Percentiles rank a stretch among this genome's conserved stretches.
Evolutionary conservation across 2,329 filamentous ascomycete genomes (phyloP).

Genomic region (Alternaria rosae): DNA sequence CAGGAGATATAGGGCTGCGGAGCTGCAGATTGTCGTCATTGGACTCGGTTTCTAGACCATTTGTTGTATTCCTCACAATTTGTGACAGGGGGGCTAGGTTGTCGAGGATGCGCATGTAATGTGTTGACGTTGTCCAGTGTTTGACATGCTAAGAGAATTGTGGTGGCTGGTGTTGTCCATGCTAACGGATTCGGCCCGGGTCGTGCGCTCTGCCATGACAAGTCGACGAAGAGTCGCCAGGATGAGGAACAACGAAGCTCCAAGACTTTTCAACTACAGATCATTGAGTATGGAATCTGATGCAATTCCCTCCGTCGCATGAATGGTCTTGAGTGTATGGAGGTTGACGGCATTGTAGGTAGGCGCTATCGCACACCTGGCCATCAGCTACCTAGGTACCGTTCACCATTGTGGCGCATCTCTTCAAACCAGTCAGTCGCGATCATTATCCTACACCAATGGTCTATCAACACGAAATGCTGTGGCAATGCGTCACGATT

Average conservation of each 20-base stretch:
- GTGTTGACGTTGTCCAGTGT: neutral
- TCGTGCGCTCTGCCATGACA: neutral
- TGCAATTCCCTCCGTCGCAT: neutral
- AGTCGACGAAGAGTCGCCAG: neutral
- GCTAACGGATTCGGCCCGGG: neutral
- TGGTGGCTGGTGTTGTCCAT: neutral
- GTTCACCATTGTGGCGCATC: neutral
- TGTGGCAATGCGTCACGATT: neutral
- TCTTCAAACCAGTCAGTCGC: neutral
- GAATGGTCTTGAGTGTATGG: neutral
- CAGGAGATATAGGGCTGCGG: neutral
- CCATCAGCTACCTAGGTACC: neutral
- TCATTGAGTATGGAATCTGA: neutral
- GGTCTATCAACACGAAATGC: neutral
- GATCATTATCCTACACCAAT: neutral
- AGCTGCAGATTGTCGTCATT: neutral
- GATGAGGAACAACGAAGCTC: neutral
- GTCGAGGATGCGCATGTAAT: neutral
- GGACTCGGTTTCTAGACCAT: neutral
- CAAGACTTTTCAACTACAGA: neutral
- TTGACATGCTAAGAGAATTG: neutral
- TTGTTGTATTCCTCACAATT: neutral
- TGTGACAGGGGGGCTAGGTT: rapidly evolving
- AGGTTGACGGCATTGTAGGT: neutral
- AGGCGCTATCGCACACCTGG: neutral